Base-by-base conservation (phyloP, 257 asterid species). In the Perilla frutescens region DNA sequence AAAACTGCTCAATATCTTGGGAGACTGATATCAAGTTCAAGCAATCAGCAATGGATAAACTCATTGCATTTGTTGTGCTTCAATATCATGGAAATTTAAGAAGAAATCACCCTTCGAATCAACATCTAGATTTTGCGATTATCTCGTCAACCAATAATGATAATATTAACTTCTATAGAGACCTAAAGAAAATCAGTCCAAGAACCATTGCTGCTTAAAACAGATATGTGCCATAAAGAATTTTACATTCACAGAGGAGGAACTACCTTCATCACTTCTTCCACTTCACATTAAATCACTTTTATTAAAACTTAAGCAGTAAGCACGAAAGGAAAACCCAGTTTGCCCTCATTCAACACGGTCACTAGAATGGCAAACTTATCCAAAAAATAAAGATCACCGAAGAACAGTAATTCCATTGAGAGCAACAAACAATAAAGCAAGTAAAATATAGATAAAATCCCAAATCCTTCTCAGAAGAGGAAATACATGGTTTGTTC, bases 401-500 rank as follows among this genome's bases (percentile, higher is more conserved):
- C 4, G 6, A 1, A 14, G 45, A 29, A 10, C 26, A 44, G 37
- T 36, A 62, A 39, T 37, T 67, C 45, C 26, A 48, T 0, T 7
- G 56, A 45, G 36, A 53, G 40, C 34, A 74, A 62, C 70, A 14
- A 55, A 39, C 40, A 54, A 64, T 7, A 64, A n/a, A 56, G 60
- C 59, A 50, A 39, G 43, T 63, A 26, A 72, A 45, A 60, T 45
- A 29, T 12, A 50, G 31, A 56, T 32, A 56, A 68, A 68, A 70
- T 34, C 45, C 51, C 62, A 55, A 73, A 68, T 72, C 53, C 63
- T 43, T 36, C 62, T 15, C 48, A 43, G 53, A 14, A 63, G 54
- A 58, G 2, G 65, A 68, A 59, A 55, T 20, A 50, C 72, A 60
- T 49, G 53, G 73, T 40, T 29, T 40, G 60, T 54, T 45, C 74